Evolutionary conservation across 2,329 filamentous ascomycete genomes (phyloP), one percentile per base, ranked within the genome.

Genomic region (Ophiostoma quercus): DNA sequence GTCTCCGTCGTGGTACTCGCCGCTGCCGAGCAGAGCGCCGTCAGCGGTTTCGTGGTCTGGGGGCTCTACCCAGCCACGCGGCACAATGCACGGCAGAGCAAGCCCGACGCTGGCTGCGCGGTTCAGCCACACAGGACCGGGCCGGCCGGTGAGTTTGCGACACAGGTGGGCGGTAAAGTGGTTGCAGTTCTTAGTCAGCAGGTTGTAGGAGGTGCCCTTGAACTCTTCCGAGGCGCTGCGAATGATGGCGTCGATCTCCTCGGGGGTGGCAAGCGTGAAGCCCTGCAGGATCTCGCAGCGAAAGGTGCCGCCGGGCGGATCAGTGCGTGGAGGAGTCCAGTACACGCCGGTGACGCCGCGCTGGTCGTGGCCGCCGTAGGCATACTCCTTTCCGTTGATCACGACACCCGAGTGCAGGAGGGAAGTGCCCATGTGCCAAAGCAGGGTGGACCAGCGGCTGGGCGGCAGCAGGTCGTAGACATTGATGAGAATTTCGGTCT

Each of bases 151-250:
- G 69, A 96, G 83, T 74, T 86, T 86, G 77, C 89, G 83, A 79
- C 90, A 93, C 22, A 96, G 84, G 75, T 90, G 87, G 25, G 87
- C 88, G 1, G 92, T 94, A 77, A 96, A 96, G 78, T 96, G 92
- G 78, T 96, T 96, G 84, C 92, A 96, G 79, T 96, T 96, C 74
- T 88, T 88, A 25, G 89, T 92, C 63, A 96, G 83, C 16, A 96
- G 85, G 76, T 95, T 94, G 79, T 96, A 95, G 16, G 85, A 85
- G 0, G 88, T 88, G 32, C 92, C 92, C 70, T 88, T 84, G 75
- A 95, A 96, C 74, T 89, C 84, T 60, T 90, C 85, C 1, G 89
- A 92, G 14, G 89, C 89, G 70, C 83, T 82, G 74, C 85, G 86
- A 63, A 96, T 85, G 57, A 92, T 89, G 16, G 82, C 77, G 68